Conservation (phyloP, 2,329 filamentous ascomycete species). For the Beauveria australis region DNA sequence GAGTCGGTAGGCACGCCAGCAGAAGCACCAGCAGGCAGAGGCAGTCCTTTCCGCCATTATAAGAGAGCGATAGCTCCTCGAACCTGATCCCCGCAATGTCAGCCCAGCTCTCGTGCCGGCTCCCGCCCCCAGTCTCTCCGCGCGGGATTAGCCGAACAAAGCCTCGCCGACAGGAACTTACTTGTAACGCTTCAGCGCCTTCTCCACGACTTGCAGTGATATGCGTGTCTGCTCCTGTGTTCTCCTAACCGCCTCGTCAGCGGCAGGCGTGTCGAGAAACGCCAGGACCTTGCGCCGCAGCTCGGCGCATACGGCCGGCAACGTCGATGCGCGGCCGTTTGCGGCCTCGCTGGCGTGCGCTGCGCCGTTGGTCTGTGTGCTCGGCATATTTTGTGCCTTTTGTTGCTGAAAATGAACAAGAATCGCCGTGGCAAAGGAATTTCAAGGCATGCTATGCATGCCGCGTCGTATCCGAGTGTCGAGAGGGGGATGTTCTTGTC, state of each 20-base stretch:
- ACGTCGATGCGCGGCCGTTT: not conserved
- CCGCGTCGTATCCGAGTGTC: not conserved
- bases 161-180: conserved; percentile 32
- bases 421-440: too few species aligned
- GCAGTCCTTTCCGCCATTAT: conserved; percentile 97
- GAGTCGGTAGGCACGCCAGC: conserved; percentile 51
- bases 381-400: conserved; percentile 8
- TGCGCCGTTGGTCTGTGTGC: conserved; percentile 8
- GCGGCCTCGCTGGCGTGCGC: not conserved
- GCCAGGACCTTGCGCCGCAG: conserved; percentile 11
- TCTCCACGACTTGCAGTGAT: conserved; percentile 64
- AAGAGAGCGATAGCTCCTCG: conserved; percentile 77
- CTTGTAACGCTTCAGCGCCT: conserved; percentile 69
- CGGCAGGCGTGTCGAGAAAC: conserved; percentile 7
- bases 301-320: conserved; percentile 7
- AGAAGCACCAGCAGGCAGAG: conserved; percentile 85
- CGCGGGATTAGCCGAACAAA: conserved; percentile 4
- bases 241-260: not conserved
- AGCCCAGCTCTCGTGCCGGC: not conserved
- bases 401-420: not conserved
- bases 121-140: not conserved
- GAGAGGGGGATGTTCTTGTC: not conserved
- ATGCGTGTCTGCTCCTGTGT: conserved; percentile 63
- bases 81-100: conserved; percentile 40
- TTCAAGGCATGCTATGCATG: not conserved